Evolutionary conservation across 2,329 filamentous ascomycete genomes (phyloP).

Genomic region (Hymenoscyphus fructigenus): DNA sequence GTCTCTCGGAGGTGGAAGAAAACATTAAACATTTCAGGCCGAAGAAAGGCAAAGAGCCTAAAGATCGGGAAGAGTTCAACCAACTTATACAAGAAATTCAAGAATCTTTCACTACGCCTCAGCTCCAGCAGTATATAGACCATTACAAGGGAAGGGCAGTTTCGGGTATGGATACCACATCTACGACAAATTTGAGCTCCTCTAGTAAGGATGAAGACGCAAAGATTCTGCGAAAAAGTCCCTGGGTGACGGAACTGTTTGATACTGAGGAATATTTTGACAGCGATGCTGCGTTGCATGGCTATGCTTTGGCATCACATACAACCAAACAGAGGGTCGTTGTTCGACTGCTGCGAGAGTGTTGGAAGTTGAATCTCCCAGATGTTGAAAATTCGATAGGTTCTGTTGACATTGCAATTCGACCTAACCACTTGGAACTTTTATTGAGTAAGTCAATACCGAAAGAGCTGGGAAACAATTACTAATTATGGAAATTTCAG

Average conservation of each 20-base stretch:
- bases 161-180: not conserved
- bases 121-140: conserved; percentile 33
- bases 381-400: conserved; percentile 34
- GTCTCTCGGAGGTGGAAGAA: conserved; percentile 28
- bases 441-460: conserved; percentile 29
- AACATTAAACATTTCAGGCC: conserved; percentile 36
- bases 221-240: conserved; percentile 23
- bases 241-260: conserved; percentile 34
- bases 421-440: conserved; percentile 29
- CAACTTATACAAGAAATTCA: conserved; percentile 30
- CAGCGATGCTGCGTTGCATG: conserved; percentile 24
- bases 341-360: conserved; percentile 31
- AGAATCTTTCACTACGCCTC: conserved; percentile 32
- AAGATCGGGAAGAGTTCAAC: conserved; percentile 32
- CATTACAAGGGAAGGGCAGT: conserved; percentile 12
- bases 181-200: not conserved
- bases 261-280: conserved; percentile 26
- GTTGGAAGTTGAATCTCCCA: conserved; percentile 34
- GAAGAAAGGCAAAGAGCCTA: conserved; percentile 14
- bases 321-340: conserved; percentile 32
- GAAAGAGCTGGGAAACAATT: not conserved
- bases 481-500: conserved; percentile 6
- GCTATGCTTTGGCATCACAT: conserved; percentile 32
- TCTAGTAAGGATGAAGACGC: not conserved
- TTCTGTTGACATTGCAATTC: conserved; percentile 34